phyloP scores from a whole-genome alignment of 225 moss, liverwort and hornwort genomes.

The Sphagnum tenellum region DNA sequence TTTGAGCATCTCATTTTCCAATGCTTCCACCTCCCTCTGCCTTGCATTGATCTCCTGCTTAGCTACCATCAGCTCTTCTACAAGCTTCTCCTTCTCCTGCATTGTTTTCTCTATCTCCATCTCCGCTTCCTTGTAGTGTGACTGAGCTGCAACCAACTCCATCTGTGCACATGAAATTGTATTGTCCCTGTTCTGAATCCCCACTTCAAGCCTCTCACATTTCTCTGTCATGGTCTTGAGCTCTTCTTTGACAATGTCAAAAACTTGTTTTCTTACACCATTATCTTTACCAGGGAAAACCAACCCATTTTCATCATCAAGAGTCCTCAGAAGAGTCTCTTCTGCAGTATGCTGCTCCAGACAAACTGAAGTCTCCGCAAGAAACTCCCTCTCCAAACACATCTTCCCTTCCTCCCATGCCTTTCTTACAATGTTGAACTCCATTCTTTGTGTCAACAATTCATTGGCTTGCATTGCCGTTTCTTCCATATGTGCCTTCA shows the following conservation, averaged over 20 bases:
- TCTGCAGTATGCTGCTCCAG: not conserved
- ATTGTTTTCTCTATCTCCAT: constrained; percentile 4
- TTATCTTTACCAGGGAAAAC: not conserved
- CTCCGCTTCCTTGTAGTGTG: constrained; percentile 2
- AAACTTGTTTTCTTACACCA: not conserved
- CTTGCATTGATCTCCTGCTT: constrained; percentile 17
- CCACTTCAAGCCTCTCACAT: constrained; percentile 2
- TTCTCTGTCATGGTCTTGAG: not conserved
- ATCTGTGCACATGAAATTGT: not conserved
- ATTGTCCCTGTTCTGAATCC: not conserved
- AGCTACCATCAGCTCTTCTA: constrained; percentile 8
- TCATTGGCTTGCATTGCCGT: too few species aligned
- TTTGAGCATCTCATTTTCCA: constrained; percentile 35
- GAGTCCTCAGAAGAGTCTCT: not conserved
- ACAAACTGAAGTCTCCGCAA: too few species aligned
- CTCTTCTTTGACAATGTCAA: not conserved
- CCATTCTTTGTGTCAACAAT: constrained; percentile 5
- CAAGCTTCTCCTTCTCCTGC: constrained; percentile 5
- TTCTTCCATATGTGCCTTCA: not conserved
- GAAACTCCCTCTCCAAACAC: constrained; percentile 8
- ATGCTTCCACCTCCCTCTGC: constrained; percentile 22
- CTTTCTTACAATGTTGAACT: constrained; percentile 7
- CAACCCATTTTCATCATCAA: not conserved
- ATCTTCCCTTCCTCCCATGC: constrained; percentile 3
- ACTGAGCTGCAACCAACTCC: constrained; percentile 4